These are phyloP conservation scores for Prunus mira DNA, from an alignment of 306 rosid species.

Conservation along the genomic window DNA sequence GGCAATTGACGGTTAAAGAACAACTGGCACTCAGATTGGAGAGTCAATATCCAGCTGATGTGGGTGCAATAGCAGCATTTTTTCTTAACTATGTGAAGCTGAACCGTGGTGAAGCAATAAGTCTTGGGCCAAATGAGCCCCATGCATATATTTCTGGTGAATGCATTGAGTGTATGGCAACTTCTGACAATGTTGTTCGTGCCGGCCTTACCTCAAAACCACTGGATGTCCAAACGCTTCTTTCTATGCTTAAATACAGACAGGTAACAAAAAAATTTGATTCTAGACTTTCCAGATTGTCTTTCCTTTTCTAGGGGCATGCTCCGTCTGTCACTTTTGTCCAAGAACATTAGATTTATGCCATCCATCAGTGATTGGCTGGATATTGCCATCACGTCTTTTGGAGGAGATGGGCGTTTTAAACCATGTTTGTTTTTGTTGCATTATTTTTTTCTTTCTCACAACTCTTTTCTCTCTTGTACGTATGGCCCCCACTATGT, in stretches of 20 bases:
- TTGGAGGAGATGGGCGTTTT: not conserved
- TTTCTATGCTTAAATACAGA: slow-evolving; percentile 38
- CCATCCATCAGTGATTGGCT: not conserved
- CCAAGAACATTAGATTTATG: not conserved
- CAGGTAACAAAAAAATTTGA: slow-evolving; percentile 24
- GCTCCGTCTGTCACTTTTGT: not conserved
- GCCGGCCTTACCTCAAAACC: slow-evolving; percentile 44
- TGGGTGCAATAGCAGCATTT: slow-evolving; percentile 36
- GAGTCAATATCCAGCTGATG: slow-evolving; percentile 43
- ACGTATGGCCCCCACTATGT: no score
- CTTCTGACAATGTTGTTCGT: slow-evolving; percentile 47
- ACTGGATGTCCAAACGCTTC: slow-evolving; percentile 35
- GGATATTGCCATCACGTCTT: not conserved
- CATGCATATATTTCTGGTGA: slow-evolving; percentile 46
- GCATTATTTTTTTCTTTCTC: not conserved
- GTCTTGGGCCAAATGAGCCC: slow-evolving; percentile 39
- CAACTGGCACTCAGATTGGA: slow-evolving; percentile 36
- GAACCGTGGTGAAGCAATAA: slow-evolving; percentile 38
- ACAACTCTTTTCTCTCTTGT: no score
- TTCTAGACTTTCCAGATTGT: not conserved
- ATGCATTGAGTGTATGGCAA: slow-evolving; percentile 46
- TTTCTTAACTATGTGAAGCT: slow-evolving; percentile 41
- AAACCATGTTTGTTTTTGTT: not conserved
- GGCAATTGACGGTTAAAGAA: slow-evolving; percentile 37
- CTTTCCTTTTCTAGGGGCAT: not conserved